These are phyloP conservation scores for Orbilia quercus DNA, from an alignment of 2,329 filamentous ascomycete species.

Conservation along the genomic window DNA sequence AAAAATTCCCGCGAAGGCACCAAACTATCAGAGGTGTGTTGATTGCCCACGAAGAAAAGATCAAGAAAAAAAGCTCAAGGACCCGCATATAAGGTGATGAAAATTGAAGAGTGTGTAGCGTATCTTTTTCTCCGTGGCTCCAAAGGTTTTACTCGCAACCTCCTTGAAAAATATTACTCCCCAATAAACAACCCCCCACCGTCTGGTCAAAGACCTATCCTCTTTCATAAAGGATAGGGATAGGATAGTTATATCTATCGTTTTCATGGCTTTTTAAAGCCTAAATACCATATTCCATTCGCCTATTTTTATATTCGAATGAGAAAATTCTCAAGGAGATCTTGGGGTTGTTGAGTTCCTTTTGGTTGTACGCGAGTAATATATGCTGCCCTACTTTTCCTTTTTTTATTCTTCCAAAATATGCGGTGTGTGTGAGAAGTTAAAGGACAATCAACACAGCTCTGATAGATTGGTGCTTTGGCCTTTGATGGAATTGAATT, in stretches of 20 bases:
- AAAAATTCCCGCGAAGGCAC: slow-evolving; percentile 34
- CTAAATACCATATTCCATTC: no score
- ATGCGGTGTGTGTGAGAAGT: slow-evolving; percentile 14
- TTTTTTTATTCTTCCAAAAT: slow-evolving; percentile 15
- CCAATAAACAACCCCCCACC: no score
- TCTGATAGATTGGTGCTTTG: slow-evolving; percentile 48
- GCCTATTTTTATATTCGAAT: no score
- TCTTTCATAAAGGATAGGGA: no score
- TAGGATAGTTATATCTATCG: not conserved
- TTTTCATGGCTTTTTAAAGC: no score
- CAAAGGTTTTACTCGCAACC: not conserved
- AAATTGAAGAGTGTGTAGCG: slow-evolving; percentile 1
- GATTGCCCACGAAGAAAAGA: slow-evolving; percentile 47
- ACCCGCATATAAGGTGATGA: slow-evolving; percentile 6
- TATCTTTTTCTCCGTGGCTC: not conserved
- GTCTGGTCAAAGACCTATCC: slow-evolving; percentile 15
- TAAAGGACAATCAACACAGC: slow-evolving; percentile 45
- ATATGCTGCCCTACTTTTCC: no score
- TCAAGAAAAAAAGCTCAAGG: slow-evolving; percentile 26
- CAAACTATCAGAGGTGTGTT: slow-evolving; percentile 54
- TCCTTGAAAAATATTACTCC: slow-evolving; percentile 11
- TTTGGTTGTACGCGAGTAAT: no score
- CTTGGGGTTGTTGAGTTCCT: no score
- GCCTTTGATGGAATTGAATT: slow-evolving; percentile 38
- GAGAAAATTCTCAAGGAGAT: no score